Base-by-base conservation (phyloP, 495 filamentous ascomycete genomes). In the Penicillium fimorum region DNA sequence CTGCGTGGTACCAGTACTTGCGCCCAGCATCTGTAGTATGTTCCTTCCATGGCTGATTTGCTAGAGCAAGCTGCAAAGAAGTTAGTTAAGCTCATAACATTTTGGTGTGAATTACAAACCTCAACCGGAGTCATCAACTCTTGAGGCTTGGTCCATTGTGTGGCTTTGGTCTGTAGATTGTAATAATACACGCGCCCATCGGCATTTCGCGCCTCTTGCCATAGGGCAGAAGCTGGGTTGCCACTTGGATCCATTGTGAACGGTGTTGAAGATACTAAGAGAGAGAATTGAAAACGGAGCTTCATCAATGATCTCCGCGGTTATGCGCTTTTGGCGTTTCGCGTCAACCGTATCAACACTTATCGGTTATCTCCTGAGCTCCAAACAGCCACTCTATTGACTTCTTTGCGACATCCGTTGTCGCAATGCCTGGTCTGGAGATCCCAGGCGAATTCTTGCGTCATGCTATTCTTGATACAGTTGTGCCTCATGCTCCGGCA, bases 121-220 rank as follows among this genome's bases (percentile, higher is more conserved):
- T 96, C 92, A 25, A 87, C 85, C 11, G 83, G 83, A 2, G 83
- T 89, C 92, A 96, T 94, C 70, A 97, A 70, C 40, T 93, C 95
- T 59, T 84, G 79, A 18, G 94, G 94, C 73, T 96, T 97, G 38
- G 84, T 86, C 94, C 94, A 98, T 84, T 92, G 88, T 30, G 93
- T 97, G 32, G 79, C 87, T 66, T 94, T 92, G 5, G 91, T 96
- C 57, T 86, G 75, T 4, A 84, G 74, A 71, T 97, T 96, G 76
- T 91, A 96, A 68, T 96, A 98, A 73, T 98, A 98, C n/a, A 85
- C 76, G 48, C 90, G 83, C 40, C 94, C 94, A 61, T 96, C 93
- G 4, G 84, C 69, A 64, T 88, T 89, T 63, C 86, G 86, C 50
- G 90, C 88, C 75, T 94, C 90, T 70, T 88, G 85, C 94, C 93